Evolutionary conservation across 148 eudicot species (phyloP), one percentile per base, ranked within the genome.

Genomic region (Tetragonia tetragonoides): DNA sequence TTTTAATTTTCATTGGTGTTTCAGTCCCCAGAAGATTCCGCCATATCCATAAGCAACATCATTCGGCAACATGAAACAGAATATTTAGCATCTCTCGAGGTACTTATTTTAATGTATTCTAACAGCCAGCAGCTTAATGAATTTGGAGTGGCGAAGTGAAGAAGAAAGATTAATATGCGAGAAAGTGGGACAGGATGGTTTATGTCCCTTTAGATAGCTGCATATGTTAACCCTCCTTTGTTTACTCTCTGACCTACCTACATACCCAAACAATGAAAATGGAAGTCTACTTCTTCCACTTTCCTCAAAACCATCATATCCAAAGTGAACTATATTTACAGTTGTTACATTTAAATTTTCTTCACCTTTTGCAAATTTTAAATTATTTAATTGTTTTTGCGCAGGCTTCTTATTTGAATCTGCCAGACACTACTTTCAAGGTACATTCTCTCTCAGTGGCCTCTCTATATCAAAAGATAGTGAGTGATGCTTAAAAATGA

Each of bases 401-500:
- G 64, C 97, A 95, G 99, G 88, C 86, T 67, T 90, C 97, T 17
- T 95, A 95, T 82, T 85, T 86, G 47, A 87, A 93, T 67, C 84
- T 95, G 81, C 97, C 99, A 1, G 99, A 95, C 83, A 88, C 97
- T 66, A 95, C 99, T 59, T 95, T 95, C 82, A 95, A 95, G 97
- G 99, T 95, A 88, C 76, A 51, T 15, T 77, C 49, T 39, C 61
- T 47, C 66, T 9, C 28, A 34, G 24, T 64, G n/a, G 17, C 69
- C 78, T 54, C 24, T 63, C 34, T 44, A n/a, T n/a, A 49, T 20
- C 34, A 66, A 49, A 7, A 37, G 61, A 76, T 8, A 38, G 28
- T 47, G 51, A 66, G 54, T 59, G 53, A 56, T 56, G 66, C 49
- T 46, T 46, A 46, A 46, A 46, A 28, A 28, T 28, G 34, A 28